Conservation (phyloP, 495 filamentous ascomycete species). For the Penicillium salamii region DNA sequence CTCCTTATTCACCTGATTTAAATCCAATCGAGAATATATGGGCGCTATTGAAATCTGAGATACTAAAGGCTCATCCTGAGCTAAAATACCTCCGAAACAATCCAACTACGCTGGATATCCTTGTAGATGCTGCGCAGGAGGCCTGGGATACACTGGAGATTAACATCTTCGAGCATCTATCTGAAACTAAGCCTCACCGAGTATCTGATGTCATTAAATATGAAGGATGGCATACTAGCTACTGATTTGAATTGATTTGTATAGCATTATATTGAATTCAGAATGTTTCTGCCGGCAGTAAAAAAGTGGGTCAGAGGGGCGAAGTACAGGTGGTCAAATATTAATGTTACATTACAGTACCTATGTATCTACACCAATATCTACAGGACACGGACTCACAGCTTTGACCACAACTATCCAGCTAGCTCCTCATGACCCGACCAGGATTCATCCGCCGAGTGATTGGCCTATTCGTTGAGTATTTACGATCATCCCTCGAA, state of each 20-base stretch:
- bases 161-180: conserved; percentile 1
- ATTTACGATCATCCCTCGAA: too few relatives aligned
- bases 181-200: conserved; percentile 5
- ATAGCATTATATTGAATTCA: too few relatives aligned
- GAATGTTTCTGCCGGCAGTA: background rate
- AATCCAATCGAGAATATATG: conserved; percentile 16
- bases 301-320: background rate
- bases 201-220: conserved; percentile 3
- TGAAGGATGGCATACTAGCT: conserved; percentile 8
- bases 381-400: too few relatives aligned
- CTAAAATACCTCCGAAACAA: conserved; percentile 5
- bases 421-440: too few relatives aligned
- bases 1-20: conserved; percentile 15
- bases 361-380: too few relatives aligned
- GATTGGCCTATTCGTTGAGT: too few relatives aligned
- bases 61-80: conserved; percentile 4
- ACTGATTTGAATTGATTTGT: background rate
- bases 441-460: too few relatives aligned
- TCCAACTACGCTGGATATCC: background rate
- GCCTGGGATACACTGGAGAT: background rate
- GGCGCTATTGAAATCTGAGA: conserved; percentile 7
- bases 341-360: conserved; percentile 1
- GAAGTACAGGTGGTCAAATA: conserved; percentile 1
- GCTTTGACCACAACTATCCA: too few relatives aligned
- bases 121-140: conserved; percentile 1